A percentile compares a stretch with the other conserved stretches of the same genome.
Conservation (phyloP, 2,329 filamentous ascomycete genomes). For the Phialophora verrucosa region DNA sequence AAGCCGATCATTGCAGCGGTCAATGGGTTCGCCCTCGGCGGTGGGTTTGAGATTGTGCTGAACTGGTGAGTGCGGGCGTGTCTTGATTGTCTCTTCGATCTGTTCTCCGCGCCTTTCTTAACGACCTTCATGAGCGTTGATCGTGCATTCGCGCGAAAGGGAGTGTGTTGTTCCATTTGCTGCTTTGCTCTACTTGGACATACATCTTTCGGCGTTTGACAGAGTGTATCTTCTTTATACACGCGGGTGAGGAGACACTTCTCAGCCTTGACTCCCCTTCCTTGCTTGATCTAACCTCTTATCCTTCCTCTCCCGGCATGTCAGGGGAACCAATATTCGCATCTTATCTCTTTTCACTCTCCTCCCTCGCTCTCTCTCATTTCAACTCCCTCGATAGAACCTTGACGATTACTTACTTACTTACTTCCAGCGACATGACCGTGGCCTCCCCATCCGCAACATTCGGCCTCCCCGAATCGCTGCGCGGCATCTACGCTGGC, state of each 20-base stretch:
- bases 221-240: too few species aligned
- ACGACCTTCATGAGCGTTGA: too few species aligned
- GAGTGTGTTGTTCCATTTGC: too few species aligned
- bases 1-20: constrained; percentile 80
- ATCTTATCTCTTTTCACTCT: background rate
- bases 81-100: background rate
- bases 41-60: constrained; percentile 71
- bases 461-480: constrained; percentile 75
- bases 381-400: too few species aligned
- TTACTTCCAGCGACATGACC: constrained; percentile 62
- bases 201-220: too few species aligned
- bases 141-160: too few species aligned
- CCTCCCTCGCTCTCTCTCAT: too few species aligned
- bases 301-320: background rate
- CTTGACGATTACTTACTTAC: background rate
- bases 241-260: too few species aligned
- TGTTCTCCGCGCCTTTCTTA: background rate
- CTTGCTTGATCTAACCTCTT: too few species aligned
- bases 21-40: constrained; percentile 75
- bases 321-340: too few species aligned
- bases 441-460: constrained; percentile 62
- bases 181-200: too few species aligned
- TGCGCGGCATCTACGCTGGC: constrained; percentile 71
- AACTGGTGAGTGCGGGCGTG: constrained; percentile 36
- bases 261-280: too few species aligned